Conservation (phyloP, 179 eudicot species). For the Nepenthes alata region DNA sequence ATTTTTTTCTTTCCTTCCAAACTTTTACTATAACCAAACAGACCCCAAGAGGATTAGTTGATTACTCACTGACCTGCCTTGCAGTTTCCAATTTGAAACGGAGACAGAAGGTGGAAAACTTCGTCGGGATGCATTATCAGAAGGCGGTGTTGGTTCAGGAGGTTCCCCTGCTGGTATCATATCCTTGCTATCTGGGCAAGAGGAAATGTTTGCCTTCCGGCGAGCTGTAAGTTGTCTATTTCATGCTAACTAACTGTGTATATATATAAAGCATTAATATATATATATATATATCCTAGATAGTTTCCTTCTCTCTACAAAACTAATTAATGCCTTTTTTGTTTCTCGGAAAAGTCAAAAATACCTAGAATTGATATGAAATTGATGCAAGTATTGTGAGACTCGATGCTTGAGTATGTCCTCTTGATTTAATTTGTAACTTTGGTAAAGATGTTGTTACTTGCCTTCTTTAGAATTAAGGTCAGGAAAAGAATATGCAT, state of each 20-base stretch:
- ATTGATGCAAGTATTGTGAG: not conserved
- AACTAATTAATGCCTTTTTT: not conserved
- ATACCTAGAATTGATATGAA: not conserved
- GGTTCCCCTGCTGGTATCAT: constrained; percentile 61
- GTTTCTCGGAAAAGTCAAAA: too few relatives aligned
- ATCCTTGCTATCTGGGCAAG: constrained; percentile 70
- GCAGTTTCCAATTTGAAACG: constrained; percentile 94
- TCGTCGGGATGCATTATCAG: constrained; percentile 73
- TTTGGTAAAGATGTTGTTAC: too few relatives aligned
- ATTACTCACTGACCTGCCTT: not conserved
- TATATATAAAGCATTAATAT: too few relatives aligned
- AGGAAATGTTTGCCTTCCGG: constrained; percentile 91
- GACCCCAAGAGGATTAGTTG: too few relatives aligned
- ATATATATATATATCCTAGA: too few relatives aligned
- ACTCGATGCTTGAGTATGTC: not conserved
- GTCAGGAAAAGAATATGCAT: too few relatives aligned
- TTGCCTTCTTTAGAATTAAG: too few relatives aligned
- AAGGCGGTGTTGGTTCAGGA: constrained; percentile 56
- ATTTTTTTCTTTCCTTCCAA: too few relatives aligned
- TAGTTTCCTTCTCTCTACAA: not conserved
- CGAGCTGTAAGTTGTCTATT: constrained; percentile 64
- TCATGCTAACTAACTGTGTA: not conserved
- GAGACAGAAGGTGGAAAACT: constrained; percentile 81
- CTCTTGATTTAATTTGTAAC: too few relatives aligned
- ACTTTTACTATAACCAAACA: too few relatives aligned